Conservation (phyloP, 2,329 filamentous ascomycete genomes). For the Teratosphaeria pseudoeucalypti region DNA sequence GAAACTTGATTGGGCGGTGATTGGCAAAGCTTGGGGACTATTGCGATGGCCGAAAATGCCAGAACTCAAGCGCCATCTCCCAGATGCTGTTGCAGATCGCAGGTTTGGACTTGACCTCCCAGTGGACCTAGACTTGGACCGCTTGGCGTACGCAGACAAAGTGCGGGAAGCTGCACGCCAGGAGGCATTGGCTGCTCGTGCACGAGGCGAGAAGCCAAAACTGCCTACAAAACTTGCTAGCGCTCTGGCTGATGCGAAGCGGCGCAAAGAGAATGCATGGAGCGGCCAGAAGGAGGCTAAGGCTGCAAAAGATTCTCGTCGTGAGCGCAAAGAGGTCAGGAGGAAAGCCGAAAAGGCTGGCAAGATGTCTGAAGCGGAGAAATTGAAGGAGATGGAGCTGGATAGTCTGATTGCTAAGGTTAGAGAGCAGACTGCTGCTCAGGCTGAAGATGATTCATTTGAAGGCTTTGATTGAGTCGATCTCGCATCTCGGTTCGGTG, state of each 20-base stretch:
- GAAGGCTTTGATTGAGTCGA: constrained; percentile 14
- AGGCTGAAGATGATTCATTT: constrained; percentile 13
- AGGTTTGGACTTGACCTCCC: constrained; percentile 29
- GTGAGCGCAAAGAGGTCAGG: constrained; percentile 25
- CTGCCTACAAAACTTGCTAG: constrained; percentile 16
- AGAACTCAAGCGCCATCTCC: constrained; percentile 47
- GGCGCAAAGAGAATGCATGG: constrained; percentile 28
- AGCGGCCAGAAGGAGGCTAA: constrained; percentile 27
- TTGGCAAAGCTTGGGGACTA: constrained; percentile 76
- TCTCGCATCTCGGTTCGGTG: not conserved
- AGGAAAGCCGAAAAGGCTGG: constrained; percentile 21
- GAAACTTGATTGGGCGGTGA: constrained; percentile 75
- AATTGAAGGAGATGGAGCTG: constrained; percentile 21
- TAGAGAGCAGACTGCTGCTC: constrained; percentile 14
- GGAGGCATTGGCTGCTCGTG: constrained; percentile 23
- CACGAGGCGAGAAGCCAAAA: constrained; percentile 16
- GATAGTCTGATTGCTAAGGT: constrained; percentile 25
- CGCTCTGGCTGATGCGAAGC: constrained; percentile 16
- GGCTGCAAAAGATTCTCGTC: constrained; percentile 20
- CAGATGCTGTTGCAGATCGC: constrained; percentile 28
- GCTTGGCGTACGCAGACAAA: constrained; percentile 36
- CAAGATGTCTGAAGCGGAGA: constrained; percentile 23
- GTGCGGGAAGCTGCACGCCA: constrained; percentile 32
- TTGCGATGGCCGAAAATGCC: constrained; percentile 88
- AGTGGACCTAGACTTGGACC: constrained; percentile 26